Evolutionary conservation across 2,329 filamentous ascomycete genomes (phyloP), one percentile per base, ranked within the genome.

Genomic region (Pseudogymnoascus sp.): DNA sequence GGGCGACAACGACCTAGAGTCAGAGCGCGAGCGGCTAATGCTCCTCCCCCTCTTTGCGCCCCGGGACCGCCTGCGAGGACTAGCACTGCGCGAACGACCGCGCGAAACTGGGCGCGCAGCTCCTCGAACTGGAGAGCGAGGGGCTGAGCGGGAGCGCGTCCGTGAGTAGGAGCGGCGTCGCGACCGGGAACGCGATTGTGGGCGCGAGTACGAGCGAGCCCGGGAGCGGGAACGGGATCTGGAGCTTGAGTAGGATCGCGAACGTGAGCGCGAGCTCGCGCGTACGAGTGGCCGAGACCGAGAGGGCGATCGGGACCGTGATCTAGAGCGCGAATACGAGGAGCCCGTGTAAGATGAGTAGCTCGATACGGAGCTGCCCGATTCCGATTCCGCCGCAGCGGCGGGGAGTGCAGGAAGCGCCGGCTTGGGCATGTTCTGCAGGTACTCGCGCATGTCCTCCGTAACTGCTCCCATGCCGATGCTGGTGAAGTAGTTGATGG

Each of bases 401-500:
- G 79, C 78, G 22, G 84, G 80, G 1, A 90, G 78, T 1, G 91
- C 85, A 5, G 90, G 89, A 23, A 90, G 78, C 1, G 89, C 82
- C 2, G 92, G 92, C 72, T 95, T 94, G 11, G 92, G 92, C 75
- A 95, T 85, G 71, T 92, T 96, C 73, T 92, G 89, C 62, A 99
- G 82, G 72, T 88, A 86, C 71, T 95, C 91, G 74, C 94, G 87
- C 91, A 97, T 96, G 67, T 92, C 90, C 73, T 99, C 94, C 1
- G 94, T 99, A 65, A 99, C 82, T 23, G 85, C 86, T 72, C 94
- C 94, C 90, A 99, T 95, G 63, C 92, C 92, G 70, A 99, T 96
- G 70, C 92, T 94, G 8, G 94, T 99, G 75, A 99, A 97, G 81
- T 97, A 99, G 77, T 99, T 99, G 86, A 99, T 96, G 60, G 92